These are phyloP conservation scores for Phialocephala subalpina DNA, from an alignment of 2,329 filamentous ascomycete species.

Conservation along the genomic window DNA sequence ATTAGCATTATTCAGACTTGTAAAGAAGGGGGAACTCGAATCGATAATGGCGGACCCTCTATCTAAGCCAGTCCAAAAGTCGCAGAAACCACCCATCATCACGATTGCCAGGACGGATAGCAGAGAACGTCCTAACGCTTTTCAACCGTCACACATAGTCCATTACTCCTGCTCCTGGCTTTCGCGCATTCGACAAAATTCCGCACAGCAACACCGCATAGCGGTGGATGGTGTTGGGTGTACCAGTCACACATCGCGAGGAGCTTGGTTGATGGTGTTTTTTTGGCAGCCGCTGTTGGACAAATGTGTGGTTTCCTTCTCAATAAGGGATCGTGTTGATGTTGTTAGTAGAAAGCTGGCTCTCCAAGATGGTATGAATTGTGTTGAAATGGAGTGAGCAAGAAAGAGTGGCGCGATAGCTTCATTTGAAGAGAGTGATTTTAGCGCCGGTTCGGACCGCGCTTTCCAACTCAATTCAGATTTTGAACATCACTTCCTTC, in stretches of 20 bases:
- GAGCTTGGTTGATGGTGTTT: too few relatives aligned
- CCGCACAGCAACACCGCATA: too few relatives aligned
- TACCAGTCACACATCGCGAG: too few relatives aligned
- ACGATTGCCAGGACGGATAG: neutral
- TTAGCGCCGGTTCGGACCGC: slow-evolving; percentile 2
- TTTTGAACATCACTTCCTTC: neutral
- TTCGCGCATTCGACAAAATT: too few relatives aligned
- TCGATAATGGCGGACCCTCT: neutral
- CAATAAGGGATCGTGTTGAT: too few relatives aligned
- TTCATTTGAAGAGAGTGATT: neutral
- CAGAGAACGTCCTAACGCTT: too few relatives aligned
- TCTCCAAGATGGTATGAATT: neutral
- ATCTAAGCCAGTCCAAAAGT: neutral
- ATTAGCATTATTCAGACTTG: neutral
- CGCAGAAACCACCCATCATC: neutral
- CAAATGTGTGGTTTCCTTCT: too few relatives aligned
- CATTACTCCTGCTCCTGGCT: too few relatives aligned
- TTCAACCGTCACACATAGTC: too few relatives aligned
- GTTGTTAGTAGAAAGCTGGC: neutral
- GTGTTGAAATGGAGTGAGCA: neutral
- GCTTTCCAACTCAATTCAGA: neutral
- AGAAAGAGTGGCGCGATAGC: neutral
- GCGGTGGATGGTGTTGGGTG: too few relatives aligned
- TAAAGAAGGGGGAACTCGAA: neutral
- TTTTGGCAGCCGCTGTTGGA: too few relatives aligned